Evolutionary conservation across 441 rosid genomes (phyloP).

Genomic region (Lagerstroemia fauriei): DNA sequence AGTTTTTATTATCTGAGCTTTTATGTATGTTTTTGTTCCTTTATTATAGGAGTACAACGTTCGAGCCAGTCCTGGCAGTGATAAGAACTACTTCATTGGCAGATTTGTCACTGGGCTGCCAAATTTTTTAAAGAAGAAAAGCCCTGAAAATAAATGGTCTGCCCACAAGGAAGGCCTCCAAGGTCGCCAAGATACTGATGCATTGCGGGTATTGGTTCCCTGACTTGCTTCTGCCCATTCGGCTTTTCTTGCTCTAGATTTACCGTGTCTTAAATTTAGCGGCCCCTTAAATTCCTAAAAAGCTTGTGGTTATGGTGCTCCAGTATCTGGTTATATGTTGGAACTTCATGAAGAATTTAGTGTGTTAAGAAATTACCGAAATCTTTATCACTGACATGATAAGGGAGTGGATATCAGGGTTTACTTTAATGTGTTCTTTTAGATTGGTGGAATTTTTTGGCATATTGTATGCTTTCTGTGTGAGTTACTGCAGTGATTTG

Average conservation of each 20-base stretch:
- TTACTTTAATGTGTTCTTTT: background rate
- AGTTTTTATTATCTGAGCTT: background rate
- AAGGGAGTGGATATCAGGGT: background rate
- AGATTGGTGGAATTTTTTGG: background rate
- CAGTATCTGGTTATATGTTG: background rate
- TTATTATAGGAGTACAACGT: constrained; percentile 72
- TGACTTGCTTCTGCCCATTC: background rate
- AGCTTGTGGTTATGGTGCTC: background rate
- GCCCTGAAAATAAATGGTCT: constrained; percentile 78
- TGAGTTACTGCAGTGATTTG: background rate
- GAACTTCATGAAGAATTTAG: background rate
- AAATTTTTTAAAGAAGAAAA: constrained; percentile 71
- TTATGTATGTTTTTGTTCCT: constrained; percentile 6
- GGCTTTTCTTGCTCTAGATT: background rate
- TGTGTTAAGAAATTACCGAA: background rate
- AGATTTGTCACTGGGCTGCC: constrained; percentile 83
- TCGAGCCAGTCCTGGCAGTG: constrained; percentile 56
- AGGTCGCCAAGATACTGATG: constrained; percentile 80
- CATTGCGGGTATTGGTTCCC: constrained; percentile 57
- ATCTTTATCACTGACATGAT: background rate
- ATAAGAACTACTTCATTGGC: constrained; percentile 86
- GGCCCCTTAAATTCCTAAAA: background rate
- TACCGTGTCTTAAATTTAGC: background rate
- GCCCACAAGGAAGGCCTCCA: constrained; percentile 81
- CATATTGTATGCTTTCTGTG: background rate